These are phyloP conservation scores for Vararia minispora DNA, from an alignment of 768 basidiomycete species.

Conservation along the genomic window DNA sequence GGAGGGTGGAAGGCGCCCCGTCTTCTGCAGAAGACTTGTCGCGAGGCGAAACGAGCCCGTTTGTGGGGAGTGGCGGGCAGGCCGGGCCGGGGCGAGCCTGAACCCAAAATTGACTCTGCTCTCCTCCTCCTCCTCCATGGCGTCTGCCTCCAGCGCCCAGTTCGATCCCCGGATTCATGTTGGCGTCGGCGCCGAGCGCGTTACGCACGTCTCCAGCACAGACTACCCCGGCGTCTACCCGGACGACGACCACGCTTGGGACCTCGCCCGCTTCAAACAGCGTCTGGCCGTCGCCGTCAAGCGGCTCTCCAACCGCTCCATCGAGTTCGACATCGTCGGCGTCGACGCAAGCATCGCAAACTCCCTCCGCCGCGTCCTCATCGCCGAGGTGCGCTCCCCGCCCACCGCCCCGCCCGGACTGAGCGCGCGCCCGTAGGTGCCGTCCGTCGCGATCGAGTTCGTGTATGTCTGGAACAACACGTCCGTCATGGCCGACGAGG, in stretches of 20 bases:
- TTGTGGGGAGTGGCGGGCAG: too few species aligned
- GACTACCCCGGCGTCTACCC: slow-evolving; percentile 89
- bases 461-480: slow-evolving; percentile 95
- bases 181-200: slow-evolving; percentile 54
- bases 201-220: slow-evolving; percentile 74
- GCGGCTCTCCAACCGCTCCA: slow-evolving; percentile 67
- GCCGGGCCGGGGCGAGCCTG: too few species aligned
- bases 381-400: slow-evolving; percentile 65
- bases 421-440: slow-evolving; percentile 44
- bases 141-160: too few species aligned
- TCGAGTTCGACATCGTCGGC: slow-evolving; percentile 93
- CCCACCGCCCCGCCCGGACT: neutral
- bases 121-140: too few species aligned
- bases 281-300: slow-evolving; percentile 65
- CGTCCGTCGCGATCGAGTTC: slow-evolving; percentile 81
- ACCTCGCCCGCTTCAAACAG: slow-evolving; percentile 65
- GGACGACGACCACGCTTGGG: slow-evolving; percentile 79
- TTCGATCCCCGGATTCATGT: slow-evolving; percentile 47
- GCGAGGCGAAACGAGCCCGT: too few species aligned
- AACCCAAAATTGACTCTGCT: too few species aligned
- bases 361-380: slow-evolving; percentile 82
- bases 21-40: too few species aligned
- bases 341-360: slow-evolving; percentile 96
- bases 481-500: slow-evolving; percentile 86
- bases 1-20: too few species aligned